Conservation (phyloP, 2,329 filamentous ascomycete species). For the Apiospora rasikravindrae region DNA sequence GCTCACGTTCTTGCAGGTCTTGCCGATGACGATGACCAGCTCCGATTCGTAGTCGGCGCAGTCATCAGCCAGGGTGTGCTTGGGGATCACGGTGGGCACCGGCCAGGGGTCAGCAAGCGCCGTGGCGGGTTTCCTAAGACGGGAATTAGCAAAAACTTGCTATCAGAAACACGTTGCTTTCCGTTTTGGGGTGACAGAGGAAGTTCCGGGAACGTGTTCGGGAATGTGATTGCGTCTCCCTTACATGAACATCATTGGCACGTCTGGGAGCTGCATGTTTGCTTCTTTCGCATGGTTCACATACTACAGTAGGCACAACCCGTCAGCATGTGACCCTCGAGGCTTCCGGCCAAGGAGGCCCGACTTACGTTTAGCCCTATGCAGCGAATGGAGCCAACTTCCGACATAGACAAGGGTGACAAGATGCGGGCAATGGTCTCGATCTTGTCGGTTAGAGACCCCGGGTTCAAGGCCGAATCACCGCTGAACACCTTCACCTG, state of each 20-base stretch:
- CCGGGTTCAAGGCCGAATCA: conserved; percentile 60
- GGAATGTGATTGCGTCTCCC: conserved; percentile 7
- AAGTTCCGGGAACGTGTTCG: not conserved
- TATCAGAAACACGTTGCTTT: conserved; percentile 8
- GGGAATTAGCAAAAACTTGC: not conserved
- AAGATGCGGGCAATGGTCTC: conserved; percentile 54
- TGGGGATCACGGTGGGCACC: conserved; percentile 56
- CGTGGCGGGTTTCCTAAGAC: conserved; percentile 54
- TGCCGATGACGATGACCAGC: conserved; percentile 61
- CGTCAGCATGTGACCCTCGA: not conserved
- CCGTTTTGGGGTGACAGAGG: not conserved
- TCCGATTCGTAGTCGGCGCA: conserved; percentile 66
- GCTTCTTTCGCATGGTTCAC: conserved; percentile 52
- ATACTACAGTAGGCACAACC: conserved; percentile 33
- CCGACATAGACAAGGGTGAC: conserved; percentile 52
- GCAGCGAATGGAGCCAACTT: conserved; percentile 63
- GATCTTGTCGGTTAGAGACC: conserved; percentile 49
- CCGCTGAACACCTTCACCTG: conserved; percentile 62
- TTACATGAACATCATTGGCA: conserved; percentile 61
- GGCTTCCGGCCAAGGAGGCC: conserved; percentile 26
- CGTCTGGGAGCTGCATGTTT: conserved; percentile 54
- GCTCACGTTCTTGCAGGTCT: conserved; percentile 56
- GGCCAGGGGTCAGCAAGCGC: conserved; percentile 60
- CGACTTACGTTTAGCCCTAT: conserved; percentile 59
- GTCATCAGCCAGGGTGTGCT: conserved; percentile 56